Evolutionary conservation across 768 basidiomycete species (phyloP).

Genomic region (Trametes elegans): DNA sequence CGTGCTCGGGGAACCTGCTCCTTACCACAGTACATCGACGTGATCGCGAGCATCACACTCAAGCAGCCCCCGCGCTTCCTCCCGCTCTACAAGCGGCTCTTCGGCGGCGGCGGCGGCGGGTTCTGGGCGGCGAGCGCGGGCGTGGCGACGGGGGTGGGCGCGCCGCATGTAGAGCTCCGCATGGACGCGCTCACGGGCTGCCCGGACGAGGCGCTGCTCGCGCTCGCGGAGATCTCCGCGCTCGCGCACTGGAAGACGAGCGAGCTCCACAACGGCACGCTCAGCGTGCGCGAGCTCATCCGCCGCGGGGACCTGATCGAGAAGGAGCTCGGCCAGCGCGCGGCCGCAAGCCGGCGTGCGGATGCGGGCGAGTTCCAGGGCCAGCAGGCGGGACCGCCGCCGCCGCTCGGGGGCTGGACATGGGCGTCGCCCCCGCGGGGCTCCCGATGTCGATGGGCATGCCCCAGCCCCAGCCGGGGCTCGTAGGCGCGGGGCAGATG

Average conservation of each 20-base stretch:
- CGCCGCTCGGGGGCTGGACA: constrained; percentile 11
- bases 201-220: constrained; percentile 75
- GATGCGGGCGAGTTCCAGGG: constrained; percentile 5
- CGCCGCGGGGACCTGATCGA: constrained; percentile 72
- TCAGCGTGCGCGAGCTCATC: constrained; percentile 75
- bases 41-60: constrained; percentile 64
- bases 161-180: constrained; percentile 44
- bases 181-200: constrained; percentile 76
- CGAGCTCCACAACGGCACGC: constrained; percentile 59
- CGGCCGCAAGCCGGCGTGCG: constrained; percentile 14
- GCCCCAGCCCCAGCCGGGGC: constrained; percentile 1
- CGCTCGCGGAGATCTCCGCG: constrained; percentile 69
- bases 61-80: constrained; percentile 64
- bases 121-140: constrained; percentile 39
- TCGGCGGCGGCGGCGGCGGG: constrained; percentile 42
- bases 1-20: no score
- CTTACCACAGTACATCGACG: constrained; percentile 85
- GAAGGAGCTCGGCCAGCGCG: constrained; percentile 52
- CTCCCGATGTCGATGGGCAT: constrained; percentile 13
- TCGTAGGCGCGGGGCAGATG: constrained; percentile 34
- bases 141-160: constrained; percentile 22
- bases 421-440: constrained; percentile 18
- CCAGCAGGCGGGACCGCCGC: constrained; percentile 9
- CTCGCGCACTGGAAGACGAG: constrained; percentile 73
- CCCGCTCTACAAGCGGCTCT: constrained; percentile 61